Evolutionary conservation across 2,329 filamentous ascomycete species (phyloP), one percentile per base, ranked within the genome.

Genomic region (Volutella citrinella): DNA sequence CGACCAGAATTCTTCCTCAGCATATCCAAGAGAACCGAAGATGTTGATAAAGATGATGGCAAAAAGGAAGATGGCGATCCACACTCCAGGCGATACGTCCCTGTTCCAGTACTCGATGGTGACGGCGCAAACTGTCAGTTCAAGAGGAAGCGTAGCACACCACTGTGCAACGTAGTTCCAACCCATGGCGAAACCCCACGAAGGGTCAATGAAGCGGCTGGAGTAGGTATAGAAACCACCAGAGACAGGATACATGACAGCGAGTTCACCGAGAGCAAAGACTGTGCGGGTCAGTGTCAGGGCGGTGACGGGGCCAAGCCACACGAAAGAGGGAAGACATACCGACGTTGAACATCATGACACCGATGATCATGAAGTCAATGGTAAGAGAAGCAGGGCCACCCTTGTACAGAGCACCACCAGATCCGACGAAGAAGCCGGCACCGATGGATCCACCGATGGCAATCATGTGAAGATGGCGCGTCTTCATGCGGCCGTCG

Each of bases 151-250:
- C 8, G 74, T 69, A 19, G 68, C 60, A 10, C 64, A 59, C 70
- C 70, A 74, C 48, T 72, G 69, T 47, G 73, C 65, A 35, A 72
- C 44, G 20, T 61, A 61, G 30, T 61, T 61, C 58, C 58, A 61
- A 19, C 70, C 70, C 62, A 74, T 71, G 44, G 71, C 71, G 40
- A 74, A 75, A 38, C 71, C 71, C 66, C 75, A 80, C 3, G 77
- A 73, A 22, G 76, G 76, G 50, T 78, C 76, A 45, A 81, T 74
- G 51, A 81, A 81, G 30, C 77, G 76, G 38, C 68, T 66, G n/a
- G 72, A 74, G 58, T 77, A 80, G 26, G 73, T 73, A 52, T 78
- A 80, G 65, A 81, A 81, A 46, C 74, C 75, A 55, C 77, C 77
- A 44, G 75, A 76, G 49, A 80, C 69, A 15, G 77, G 77, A 43